These are phyloP conservation scores for Lophium mytilinum DNA, from an alignment of 495 filamentous ascomycete genomes.

Conservation along the genomic window DNA sequence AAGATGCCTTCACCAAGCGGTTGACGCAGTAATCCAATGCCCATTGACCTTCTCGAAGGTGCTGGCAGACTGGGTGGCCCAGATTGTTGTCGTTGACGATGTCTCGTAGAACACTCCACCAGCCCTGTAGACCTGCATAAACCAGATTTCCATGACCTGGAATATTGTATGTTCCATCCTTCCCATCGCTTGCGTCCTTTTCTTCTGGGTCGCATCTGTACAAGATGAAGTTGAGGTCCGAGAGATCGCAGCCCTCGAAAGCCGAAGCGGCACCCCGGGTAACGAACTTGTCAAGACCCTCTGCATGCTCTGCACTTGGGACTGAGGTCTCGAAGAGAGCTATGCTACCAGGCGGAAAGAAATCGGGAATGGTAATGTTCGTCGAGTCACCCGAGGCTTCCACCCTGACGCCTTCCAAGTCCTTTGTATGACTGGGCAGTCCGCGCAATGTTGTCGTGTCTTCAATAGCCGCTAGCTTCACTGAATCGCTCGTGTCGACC, in stretches of 20 bases:
- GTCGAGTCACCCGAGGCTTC: conserved; percentile 62
- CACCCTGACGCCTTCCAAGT: conserved; percentile 60
- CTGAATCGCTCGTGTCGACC: conserved; percentile 61
- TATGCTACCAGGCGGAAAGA: conserved; percentile 86
- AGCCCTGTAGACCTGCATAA: conserved; percentile 95
- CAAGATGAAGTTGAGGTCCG: conserved; percentile 85
- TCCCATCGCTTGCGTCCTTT: conserved; percentile 64
- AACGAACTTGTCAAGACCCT: conserved; percentile 73
- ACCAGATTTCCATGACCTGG: conserved; percentile 76
- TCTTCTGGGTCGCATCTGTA: conserved; percentile 94
- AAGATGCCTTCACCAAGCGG: conserved; percentile 63
- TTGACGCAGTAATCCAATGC: conserved; percentile 81
- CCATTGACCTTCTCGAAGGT: conserved; percentile 89
- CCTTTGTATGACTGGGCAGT: conserved; percentile 68
- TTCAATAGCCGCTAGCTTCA: conserved; percentile 51
- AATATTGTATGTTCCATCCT: conserved; percentile 81
- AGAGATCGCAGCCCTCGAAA: conserved; percentile 60
- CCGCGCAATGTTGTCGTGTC: conserved; percentile 69
- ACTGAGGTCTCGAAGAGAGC: conserved; percentile 95
- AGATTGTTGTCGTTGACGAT: conserved; percentile 86
- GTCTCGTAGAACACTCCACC: conserved; percentile 88
- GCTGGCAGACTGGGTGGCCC: conserved; percentile 84
- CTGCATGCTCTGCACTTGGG: conserved; percentile 67
- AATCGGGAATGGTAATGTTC: conserved; percentile 69
- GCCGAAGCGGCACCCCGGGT: conserved; percentile 73